Base-by-base conservation (phyloP, 169 alveolate species). In the Pseudocohnilembus persalinus region DNA sequence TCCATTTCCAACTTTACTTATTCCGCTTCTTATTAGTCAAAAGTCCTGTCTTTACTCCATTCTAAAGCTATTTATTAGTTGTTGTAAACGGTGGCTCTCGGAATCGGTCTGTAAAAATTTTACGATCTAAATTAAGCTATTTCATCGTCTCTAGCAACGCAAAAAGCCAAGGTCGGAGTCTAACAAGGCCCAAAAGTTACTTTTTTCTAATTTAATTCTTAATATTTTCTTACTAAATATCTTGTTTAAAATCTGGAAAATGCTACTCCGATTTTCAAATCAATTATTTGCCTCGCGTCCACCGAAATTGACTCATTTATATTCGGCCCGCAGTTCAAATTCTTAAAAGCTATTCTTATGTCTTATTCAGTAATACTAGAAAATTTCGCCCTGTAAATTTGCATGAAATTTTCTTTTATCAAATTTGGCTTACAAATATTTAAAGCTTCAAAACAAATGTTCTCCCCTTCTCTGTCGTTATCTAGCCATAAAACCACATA, bases 391-490 rank as follows among this genome's bases (percentile, higher is more conserved):
- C 99, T 95, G 83, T 91, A 94, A 79, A 94, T 88, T 94, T 90
- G 94, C 83, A 83, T 88, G 83, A 83, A 83, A 74, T 81, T 87
- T 79, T 34, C 90, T 73, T 84, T 88, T 74, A 80, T 77, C 29
- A 84, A 28, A 20, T 33, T 27, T 0, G 74, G 29, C 27, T 33
- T 77, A 31, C 82, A 77, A 33, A 77, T 77, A 33, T 33, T 77
- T 0, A 77, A 31, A 0, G 33, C 99, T 92, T 99, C 99, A 91
- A 96, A 99, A 93, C 99, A 99, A 33, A 99, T 99, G 88, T 99
- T 99, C 91, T 99, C 99, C 27, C 99, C 99, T 90, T 99, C 99
- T 82, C 99, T 95, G 93, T 99, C 99, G 88, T 99, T 98, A 91
- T 99, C 99, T 30, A 99, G 96, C 99, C 99, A 99, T 63, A 99